Evolutionary conservation across 2,329 filamentous ascomycete species (phyloP), one percentile per base, ranked within the genome.

Genomic region (Pestalotiopsis sp.): DNA sequence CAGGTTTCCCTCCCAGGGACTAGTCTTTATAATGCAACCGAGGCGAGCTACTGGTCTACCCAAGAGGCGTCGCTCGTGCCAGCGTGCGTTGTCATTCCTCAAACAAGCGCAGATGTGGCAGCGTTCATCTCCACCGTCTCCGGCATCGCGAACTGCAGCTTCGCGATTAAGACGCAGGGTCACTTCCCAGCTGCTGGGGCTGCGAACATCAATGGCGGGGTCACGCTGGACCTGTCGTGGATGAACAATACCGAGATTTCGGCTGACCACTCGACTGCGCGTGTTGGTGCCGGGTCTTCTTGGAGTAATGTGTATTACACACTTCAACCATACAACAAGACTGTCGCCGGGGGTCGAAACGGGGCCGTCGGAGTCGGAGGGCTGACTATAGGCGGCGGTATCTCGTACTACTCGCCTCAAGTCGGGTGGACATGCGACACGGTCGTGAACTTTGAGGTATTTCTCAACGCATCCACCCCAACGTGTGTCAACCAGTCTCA

Each of bases 351-450:
- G 17, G 73, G 68, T 31, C 69, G 68, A 2, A 64, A 68, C 66
- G 65, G 65, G 7, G 64, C 64, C 1, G 68, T 74, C 12, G 73
- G 72, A 11, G 71, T 74, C 9, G 72, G 72, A 17, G 73, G 73
- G n/a, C 63, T 73, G 12, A 68, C 73, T 38, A 70, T 70, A 13
- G 72, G 72, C 11, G 73, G 73, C 6, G 73, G 73, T 13, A 68
- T 66, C 60, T 69, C 69, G 14, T 70, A 67, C 52, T 69, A 70
- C 56, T 68, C 69, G 36, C 65, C 52, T 66, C 66, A 69, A 39
- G 62, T 63, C 20, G 71, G 71, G 5, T 73, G 62, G 64, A 68
- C 70, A 3, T 73, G 70, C 58, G 70, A 72, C 49, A 71, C 68
- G 3, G 71, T 73, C 1, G 49, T 69, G 14, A 70, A 72, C 56